Conservation (phyloP, 2,329 filamentous ascomycete genomes). For the Escovopsis sp. region DNA sequence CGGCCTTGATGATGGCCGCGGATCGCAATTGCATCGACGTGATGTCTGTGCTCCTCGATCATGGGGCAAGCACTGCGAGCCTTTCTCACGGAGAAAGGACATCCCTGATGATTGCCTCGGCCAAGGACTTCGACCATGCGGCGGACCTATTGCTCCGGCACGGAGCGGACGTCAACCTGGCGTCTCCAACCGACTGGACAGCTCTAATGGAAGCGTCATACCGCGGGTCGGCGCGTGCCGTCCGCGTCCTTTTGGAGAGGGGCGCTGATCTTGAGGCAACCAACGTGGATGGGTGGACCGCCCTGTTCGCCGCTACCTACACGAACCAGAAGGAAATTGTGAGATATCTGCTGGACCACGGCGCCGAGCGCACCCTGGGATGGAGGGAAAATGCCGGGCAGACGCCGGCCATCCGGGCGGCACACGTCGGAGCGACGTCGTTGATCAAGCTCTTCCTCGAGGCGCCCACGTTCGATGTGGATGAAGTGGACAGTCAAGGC, state of each 20-base stretch:
- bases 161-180: slow-evolving; percentile 3
- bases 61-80: slow-evolving; percentile 1
- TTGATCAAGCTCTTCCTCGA: slow-evolving; percentile 1
- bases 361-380: slow-evolving; percentile 1
- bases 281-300: slow-evolving; percentile 2
- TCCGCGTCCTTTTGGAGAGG: slow-evolving; percentile 2
- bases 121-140: slow-evolving; percentile 1
- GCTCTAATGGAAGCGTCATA: slow-evolving; percentile 3
- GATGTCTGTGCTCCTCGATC: not conserved
- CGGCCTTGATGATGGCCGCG: slow-evolving; percentile 4
- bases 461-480: not conserved
- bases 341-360: slow-evolving; percentile 3
- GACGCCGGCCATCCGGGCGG: slow-evolving; percentile 3
- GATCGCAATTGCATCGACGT: not conserved
- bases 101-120: slow-evolving; percentile 2
- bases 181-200: slow-evolving; percentile 2
- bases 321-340: not conserved
- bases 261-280: slow-evolving; percentile 1
- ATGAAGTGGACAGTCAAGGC: slow-evolving; percentile 1
- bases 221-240: slow-evolving; percentile 1
- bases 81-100: not conserved
- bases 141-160: not conserved
- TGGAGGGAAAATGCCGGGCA: not conserved
- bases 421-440: slow-evolving; percentile 1
- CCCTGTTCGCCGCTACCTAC: slow-evolving; percentile 3